phyloP scores from a whole-genome alignment of 2,329 filamentous ascomycete species.

The Verticillium alfalfae region DNA sequence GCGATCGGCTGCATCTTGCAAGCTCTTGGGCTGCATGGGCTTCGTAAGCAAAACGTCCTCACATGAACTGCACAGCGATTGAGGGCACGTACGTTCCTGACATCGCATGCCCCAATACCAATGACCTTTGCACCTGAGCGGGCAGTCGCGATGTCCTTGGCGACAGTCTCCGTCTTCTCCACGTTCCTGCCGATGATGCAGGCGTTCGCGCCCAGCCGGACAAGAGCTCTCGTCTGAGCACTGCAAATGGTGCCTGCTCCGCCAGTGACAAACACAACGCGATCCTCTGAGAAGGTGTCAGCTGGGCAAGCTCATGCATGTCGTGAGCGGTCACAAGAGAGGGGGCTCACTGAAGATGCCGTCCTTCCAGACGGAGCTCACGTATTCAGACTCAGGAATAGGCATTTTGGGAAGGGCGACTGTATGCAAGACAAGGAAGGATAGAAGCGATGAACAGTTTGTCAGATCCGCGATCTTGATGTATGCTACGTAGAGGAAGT shows the following conservation, averaged over 20 bases:
- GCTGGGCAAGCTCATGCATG: not conserved
- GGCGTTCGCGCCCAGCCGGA: slow-evolving; percentile 86
- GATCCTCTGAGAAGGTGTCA: slow-evolving; percentile 53
- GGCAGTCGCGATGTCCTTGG: slow-evolving; percentile 75
- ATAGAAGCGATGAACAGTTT: not conserved
- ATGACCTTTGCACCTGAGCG: slow-evolving; percentile 77
- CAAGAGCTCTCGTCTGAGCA: slow-evolving; percentile 85
- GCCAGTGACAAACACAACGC: slow-evolving; percentile 92
- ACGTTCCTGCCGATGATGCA: slow-evolving; percentile 89
- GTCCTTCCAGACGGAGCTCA: slow-evolving; percentile 81
- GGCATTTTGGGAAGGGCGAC: slow-evolving; percentile 47
- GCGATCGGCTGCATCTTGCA: slow-evolving; percentile 69
- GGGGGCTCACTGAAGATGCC: slow-evolving; percentile 69
- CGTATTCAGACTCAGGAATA: slow-evolving; percentile 65
- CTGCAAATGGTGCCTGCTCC: slow-evolving; percentile 92
- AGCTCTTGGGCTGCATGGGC: slow-evolving; percentile 47
- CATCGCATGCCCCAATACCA: slow-evolving; percentile 75
- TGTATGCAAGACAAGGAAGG: not conserved
- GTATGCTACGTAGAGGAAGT: not conserved
- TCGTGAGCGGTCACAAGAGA: not conserved
- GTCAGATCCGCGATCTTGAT: not conserved
- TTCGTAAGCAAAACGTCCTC: not conserved
- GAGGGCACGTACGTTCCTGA: slow-evolving; percentile 55
- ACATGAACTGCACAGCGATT: not conserved
- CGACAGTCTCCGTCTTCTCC: slow-evolving; percentile 78